Base-by-base conservation (phyloP, 345 rosid genomes). In the Salix viminalis region DNA sequence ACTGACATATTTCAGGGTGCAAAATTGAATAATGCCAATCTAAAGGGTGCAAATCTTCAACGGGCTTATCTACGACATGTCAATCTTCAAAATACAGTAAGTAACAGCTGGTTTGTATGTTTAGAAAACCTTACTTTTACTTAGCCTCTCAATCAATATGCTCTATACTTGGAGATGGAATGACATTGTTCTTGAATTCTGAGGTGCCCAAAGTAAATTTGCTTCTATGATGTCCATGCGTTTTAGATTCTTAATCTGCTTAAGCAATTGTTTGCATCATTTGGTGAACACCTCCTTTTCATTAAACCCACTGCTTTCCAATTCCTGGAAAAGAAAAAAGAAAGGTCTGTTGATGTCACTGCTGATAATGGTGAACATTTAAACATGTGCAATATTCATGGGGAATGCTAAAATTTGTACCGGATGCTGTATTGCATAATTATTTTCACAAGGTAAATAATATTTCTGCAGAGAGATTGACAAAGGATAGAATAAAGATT, bases 31-130 rank as follows among this genome's bases (percentile, higher is more conserved):
- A 89, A 90, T 85, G 97, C 99, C 71, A 95, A 93, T 79, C 73
- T 95, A 72, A 93, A 84, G 81, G 93, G 92, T 54, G 99, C 97
- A 75, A 95, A 95, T 85, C 97, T 93, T 74, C 97, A 91, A 77
- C 85, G 99, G 79, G 96, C 97, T 69, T 95, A 91, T 83, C 77
- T 95, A 72, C 90, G 94, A 64, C 91, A 89, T 73, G 97, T 95
- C 79, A 91, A 91, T 82, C 96, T 95, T 62, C 88, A 88, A 75
- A 93, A 91, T 67, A 85, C 99, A 7, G 99, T 91, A 83, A 84
- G 99, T 84, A 75, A 65, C n/a, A 48, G 24, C 67, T 48, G 66
- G 24, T 23, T 24, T n/a, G 24, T 23, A 4, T 58, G 48, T 18
- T 69, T 58, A 58, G 67, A 44, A 41, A 4, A 19, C 41, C 58